Conservation (phyloP, 2,329 filamentous ascomycete genomes). For the Fusarium marasasianum region DNA sequence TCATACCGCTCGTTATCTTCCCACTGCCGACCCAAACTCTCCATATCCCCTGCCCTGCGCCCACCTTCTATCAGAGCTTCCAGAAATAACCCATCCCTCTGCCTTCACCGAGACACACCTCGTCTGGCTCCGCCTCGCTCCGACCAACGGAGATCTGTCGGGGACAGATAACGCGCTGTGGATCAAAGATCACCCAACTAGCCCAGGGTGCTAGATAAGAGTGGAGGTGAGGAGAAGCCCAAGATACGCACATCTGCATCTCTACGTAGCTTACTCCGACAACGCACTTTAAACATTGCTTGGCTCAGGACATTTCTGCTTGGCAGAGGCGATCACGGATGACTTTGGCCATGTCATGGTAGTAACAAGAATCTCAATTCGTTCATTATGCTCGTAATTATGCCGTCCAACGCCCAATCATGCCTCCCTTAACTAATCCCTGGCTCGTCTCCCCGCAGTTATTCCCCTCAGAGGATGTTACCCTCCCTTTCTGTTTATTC, state of each 20-base stretch:
- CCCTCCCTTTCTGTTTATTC: conserved; percentile 7
- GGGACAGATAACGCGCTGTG: conserved; percentile 19
- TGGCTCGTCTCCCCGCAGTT: conserved; percentile 11
- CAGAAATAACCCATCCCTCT: conserved; percentile 11
- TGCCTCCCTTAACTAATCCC: background rate
- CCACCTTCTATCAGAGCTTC: conserved; percentile 26
- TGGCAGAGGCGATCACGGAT: conserved; percentile 1
- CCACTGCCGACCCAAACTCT: background rate
- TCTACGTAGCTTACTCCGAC: conserved; percentile 14
- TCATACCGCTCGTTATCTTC: conserved; percentile 5
- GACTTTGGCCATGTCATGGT: background rate
- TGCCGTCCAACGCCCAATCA: conserved; percentile 17
- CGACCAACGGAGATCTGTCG: conserved; percentile 25
- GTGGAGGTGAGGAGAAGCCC: conserved; percentile 19
- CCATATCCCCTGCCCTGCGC: background rate
- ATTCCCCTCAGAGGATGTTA: conserved; percentile 21
- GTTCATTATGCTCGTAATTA: conserved; percentile 27
- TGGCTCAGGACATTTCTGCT: background rate
- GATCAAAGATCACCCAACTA: conserved; percentile 2
- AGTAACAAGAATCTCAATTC: conserved; percentile 12
- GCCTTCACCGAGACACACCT: conserved; percentile 20
- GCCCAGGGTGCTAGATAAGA: conserved; percentile 21
- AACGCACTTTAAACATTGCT: conserved; percentile 5
- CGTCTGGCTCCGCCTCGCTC: background rate
- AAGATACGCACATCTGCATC: background rate